Percentiles rank a stretch among this genome's conserved stretches.
These are phyloP conservation scores for Tetrahymena thermophila DNA, from an alignment of 73 alveolate genomes.

Conservation along the genomic window DNA sequence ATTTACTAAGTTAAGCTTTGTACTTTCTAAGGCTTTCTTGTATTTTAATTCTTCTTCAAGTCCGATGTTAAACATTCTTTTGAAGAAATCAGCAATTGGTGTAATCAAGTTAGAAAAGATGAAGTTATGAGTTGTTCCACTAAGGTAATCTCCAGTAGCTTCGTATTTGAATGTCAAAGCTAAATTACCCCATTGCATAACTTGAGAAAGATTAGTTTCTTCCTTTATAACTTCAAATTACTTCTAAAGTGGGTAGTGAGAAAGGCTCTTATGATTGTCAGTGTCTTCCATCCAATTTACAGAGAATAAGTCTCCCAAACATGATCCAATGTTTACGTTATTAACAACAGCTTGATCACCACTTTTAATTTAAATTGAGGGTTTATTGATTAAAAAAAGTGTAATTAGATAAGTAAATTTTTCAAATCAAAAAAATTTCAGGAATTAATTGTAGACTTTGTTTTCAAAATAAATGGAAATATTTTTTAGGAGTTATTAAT, in stretches of 20 bases:
- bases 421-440: no score
- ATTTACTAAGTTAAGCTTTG: background rate
- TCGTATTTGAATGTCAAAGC: conserved; percentile 34
- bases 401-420: no score
- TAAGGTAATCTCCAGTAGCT: background rate
- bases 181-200: conserved; percentile 80
- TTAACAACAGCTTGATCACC: conserved; percentile 67
- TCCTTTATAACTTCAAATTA: conserved; percentile 62
- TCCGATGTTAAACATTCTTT: background rate
- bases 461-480: background rate
- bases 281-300: conserved; percentile 96
- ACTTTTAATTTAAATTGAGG: background rate
- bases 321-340: conserved; percentile 89
- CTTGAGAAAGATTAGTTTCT: conserved; percentile 65
- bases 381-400: no score
- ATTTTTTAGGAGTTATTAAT: no score
- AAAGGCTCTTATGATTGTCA: conserved; percentile 59
- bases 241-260: conserved; percentile 56
- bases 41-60: background rate
- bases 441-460: background rate
- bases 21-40: background rate
- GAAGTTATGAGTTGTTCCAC: background rate
- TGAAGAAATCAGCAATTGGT: background rate
- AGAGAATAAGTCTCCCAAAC: conserved; percentile 97
- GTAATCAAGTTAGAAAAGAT: background rate